These are phyloP conservation scores for Aspergillus quadricinctus DNA, from an alignment of 2,329 filamentous ascomycete genomes.

Conservation along the genomic window DNA sequence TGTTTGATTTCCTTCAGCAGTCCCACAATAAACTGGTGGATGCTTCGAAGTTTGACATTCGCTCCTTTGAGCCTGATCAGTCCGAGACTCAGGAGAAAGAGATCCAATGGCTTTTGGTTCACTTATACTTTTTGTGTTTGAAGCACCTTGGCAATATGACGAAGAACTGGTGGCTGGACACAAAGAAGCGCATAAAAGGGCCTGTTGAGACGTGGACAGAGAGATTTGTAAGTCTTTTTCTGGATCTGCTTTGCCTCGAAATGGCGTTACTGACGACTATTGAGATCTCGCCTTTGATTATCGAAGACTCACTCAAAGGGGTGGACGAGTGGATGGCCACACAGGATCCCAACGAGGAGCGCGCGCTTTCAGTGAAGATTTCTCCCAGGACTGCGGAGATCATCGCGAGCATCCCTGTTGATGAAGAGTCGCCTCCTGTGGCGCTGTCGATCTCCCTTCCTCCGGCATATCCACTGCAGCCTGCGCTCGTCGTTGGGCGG, in stretches of 20 bases:
- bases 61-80: constrained; percentile 55
- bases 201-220: constrained; percentile 82
- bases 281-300: constrained; percentile 41
- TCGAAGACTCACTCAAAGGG: constrained; percentile 35
- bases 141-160: constrained; percentile 73
- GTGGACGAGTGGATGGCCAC: constrained; percentile 40
- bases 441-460: constrained; percentile 77
- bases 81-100: constrained; percentile 66
- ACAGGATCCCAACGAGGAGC: constrained; percentile 49
- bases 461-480: constrained; percentile 73
- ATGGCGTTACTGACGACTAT: constrained; percentile 5
- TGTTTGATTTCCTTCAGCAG: constrained; percentile 80
- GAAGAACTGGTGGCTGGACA: constrained; percentile 78
- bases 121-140: constrained; percentile 79
- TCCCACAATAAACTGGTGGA: constrained; percentile 67
- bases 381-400: constrained; percentile 70
- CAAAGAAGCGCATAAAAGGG: constrained; percentile 71
- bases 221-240: constrained; percentile 72
- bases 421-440: constrained; percentile 80
- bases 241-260: background rate
- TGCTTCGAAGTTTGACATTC: constrained; percentile 66
- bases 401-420: constrained; percentile 77
- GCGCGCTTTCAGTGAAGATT: constrained; percentile 62
- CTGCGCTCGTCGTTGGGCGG: constrained; percentile 69
- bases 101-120: constrained; percentile 76